phyloP scores from a whole-genome alignment of 306 rosid genomes.

The Crotalaria pallida region DNA sequence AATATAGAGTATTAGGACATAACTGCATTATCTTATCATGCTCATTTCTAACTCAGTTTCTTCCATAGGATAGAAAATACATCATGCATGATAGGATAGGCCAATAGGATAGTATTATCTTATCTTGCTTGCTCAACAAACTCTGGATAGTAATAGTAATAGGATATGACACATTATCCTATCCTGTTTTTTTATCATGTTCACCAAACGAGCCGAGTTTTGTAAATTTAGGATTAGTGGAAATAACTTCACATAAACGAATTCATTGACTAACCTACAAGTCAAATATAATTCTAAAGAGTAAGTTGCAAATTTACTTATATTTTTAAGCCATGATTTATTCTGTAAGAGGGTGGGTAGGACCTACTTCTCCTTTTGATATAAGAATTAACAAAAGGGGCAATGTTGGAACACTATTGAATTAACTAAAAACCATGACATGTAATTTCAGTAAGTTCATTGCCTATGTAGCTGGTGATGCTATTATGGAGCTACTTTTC shows the following conservation, averaged over 20 bases:
- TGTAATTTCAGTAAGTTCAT: conserved; percentile 9
- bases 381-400: background rate
- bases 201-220: too few relatives aligned
- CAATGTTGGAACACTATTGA: background rate
- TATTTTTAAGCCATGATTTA: background rate
- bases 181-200: too few relatives aligned
- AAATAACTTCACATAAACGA: background rate
- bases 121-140: too few relatives aligned
- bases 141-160: too few relatives aligned
- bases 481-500: conserved; percentile 75
- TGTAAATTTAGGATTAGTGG: too few relatives aligned
- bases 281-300: background rate
- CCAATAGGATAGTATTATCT: too few relatives aligned
- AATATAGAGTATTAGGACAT: too few relatives aligned
- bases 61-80: too few relatives aligned
- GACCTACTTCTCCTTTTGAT: background rate
- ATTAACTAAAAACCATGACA: background rate
- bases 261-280: background rate
- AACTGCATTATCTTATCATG: too few relatives aligned
- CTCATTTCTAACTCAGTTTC: too few relatives aligned
- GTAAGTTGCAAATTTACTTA: background rate
- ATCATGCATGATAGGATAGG: too few relatives aligned
- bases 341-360: background rate
- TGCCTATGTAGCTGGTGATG: conserved; percentile 69
- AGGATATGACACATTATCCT: too few relatives aligned